A percentile compares a stretch with the other conserved stretches of the same genome.
These are phyloP conservation scores for Mimosa bimucronata DNA, from an alignment of 306 rosid species.

Conservation along the genomic window DNA sequence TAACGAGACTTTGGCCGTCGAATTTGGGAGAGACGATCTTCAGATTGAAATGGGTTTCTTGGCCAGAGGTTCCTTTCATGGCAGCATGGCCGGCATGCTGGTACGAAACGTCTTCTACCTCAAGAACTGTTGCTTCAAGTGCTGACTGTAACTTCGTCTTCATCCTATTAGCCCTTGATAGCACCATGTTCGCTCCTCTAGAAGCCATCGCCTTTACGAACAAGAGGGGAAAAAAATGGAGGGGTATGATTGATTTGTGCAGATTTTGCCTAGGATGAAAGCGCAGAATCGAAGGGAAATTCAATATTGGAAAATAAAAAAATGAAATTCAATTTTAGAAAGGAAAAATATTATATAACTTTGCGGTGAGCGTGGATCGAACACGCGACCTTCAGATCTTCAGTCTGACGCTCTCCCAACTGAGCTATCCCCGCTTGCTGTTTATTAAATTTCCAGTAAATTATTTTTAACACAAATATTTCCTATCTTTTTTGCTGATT, in stretches of 20 bases:
- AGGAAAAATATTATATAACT: too few relatives aligned
- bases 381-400: conserved; percentile 38
- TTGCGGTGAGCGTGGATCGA: conserved; percentile 47
- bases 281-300: too few relatives aligned
- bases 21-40: conserved; percentile 75
- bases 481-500: too few relatives aligned
- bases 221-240: too few relatives aligned
- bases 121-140: conserved; percentile 66
- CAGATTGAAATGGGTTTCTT: conserved; percentile 83
- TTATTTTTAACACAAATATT: too few relatives aligned
- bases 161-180: conserved; percentile 71
- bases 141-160: conserved; percentile 68
- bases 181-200: conserved; percentile 49
- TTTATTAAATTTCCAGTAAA: accelerated
- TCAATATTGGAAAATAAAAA: too few relatives aligned
- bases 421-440: conserved; percentile 32
- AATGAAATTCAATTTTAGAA: too few relatives aligned
- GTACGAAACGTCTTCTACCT: conserved; percentile 82
- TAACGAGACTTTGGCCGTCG: conserved; percentile 67
- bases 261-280: too few relatives aligned
- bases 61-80: conserved; percentile 45
- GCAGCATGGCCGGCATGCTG: conserved; percentile 93
- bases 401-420: conserved; percentile 40
- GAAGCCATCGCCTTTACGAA: conserved; percentile 46
- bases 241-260: too few relatives aligned